Evolutionary conservation across 1,139 yeast genomes (phyloP), one percentile per base, ranked within the genome.

Genomic region (Geotrichum carabidarum): DNA sequence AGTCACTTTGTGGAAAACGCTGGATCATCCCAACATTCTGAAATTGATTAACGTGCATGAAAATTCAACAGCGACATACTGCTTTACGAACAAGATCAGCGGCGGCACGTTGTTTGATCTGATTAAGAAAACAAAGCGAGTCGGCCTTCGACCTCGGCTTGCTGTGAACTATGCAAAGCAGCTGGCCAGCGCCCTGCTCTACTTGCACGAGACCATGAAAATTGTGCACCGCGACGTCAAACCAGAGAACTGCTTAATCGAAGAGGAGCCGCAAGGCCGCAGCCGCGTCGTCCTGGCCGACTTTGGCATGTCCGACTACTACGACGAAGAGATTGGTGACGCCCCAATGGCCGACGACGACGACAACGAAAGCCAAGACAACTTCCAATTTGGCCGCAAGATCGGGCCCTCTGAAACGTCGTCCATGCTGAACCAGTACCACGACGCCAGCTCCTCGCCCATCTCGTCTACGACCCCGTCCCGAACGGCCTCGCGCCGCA

Each of bases 201-300:
- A 86, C 66, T 77, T 91, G 80, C 97, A 91, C 68, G 78, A 78
- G 11, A 74, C 76, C 57, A 84, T 84, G 4, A 58, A 61, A 14
- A 77, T 88, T 36, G 91, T 86, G 8, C 98, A 91, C 66, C 95
- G 97, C 1, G 98, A 91, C 70, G 73, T 91, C 44, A 91, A 91
- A 68, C 74, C 90, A 51, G 98, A 91, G 64, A 91, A 91, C 65
- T 86, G 94, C 57, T 71, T 91, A 53, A 71, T 88, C 36, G 82
- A 81, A 53, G 59, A 63, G 8, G 62, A 65, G 32, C 64, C 64
- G 11, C 60, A 64, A 22, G 70, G 74, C 56, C 66, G 61, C 36
- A 70, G 51, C 18, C 59, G 61, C 45, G 60, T 71, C 6, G 51
- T 69, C 27, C 66, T 90, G 8, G 88, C 96, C 71, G 98, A 90